Evolutionary conservation across 2,329 filamentous ascomycete species (phyloP).

Genomic region (Myriosclerotinia curreyana): DNA sequence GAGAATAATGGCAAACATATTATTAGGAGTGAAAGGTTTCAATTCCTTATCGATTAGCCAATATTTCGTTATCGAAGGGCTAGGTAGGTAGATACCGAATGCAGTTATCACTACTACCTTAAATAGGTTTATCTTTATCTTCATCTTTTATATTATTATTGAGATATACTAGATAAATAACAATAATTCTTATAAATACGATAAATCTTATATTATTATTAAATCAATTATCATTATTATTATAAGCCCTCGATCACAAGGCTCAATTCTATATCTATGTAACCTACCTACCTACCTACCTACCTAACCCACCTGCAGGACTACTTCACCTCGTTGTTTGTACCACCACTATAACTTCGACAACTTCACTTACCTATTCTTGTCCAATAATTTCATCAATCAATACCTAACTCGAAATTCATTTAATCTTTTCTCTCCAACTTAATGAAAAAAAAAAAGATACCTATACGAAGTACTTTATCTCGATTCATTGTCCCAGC

Average conservation of each 20-base stretch:
- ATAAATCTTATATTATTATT: no score
- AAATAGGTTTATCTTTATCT: no score
- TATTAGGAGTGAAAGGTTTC: background rate
- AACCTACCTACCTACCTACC: no score
- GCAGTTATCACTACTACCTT: no score
- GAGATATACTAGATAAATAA: no score
- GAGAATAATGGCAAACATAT: no score
- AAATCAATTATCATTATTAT: background rate
- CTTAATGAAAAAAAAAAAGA: no score
- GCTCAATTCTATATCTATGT: slow-evolving; percentile 8
- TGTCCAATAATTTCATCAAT: background rate
- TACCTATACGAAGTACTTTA: no score
- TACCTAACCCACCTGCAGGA: no score
- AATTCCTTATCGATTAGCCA: slow-evolving; percentile 1
- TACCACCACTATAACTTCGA: background rate
- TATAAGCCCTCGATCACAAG: background rate
- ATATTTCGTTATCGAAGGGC: slow-evolving; percentile 8
- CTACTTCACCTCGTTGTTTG: slow-evolving; percentile 19
- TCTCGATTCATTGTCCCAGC: background rate
- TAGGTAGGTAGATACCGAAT: background rate
- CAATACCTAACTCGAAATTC: background rate
- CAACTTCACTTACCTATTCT: no score
- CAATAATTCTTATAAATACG: no score
- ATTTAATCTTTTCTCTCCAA: no score
- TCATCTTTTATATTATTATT: background rate